Base-by-base conservation (phyloP, 148 eudicot species). In the Diospyros kaki region DNA sequence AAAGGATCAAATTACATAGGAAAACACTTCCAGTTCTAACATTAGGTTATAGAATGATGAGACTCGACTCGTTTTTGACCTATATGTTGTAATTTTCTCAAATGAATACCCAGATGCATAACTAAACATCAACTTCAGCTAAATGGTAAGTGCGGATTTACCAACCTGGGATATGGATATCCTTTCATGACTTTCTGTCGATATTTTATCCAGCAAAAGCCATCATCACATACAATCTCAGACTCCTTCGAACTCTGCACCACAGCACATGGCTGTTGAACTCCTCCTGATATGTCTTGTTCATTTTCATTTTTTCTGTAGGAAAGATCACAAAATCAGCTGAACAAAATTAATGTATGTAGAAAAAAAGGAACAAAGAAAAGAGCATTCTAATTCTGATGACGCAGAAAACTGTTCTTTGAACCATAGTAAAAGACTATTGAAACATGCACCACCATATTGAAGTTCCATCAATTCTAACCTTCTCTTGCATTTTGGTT, bases 401-500 rank as follows among this genome's bases (percentile, higher is more conserved):
- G 4, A 48, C 6, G 59, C 59, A 6, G 12, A 13, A 10, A 55
- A 55, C 59, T 6, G 59, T 48, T 48, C 6, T 48, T 48, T 48
- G 52, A 48, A 48, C 8, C 8, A 48, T 4, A 48, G 8, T 8
- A 48, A 48, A 4, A 48, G 4, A 48, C 8, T 4, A 4, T 48
- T 48, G 52, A 4, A 56, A 14, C 13, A 56, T 10, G n/a, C 8
- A 14, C 12, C n/a, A 56, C 59, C 8, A 60, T 5, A n/a, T n/a
- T 60, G 64, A 9, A 60, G 40, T 13, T 10, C 12, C 3, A 14
- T 55, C 2, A 61, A 28, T 63, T 58, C 63, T 76, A 79, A 77
- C 96, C 90, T 91, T 78, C 84, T 84, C 72, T 86, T 89, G 3
- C 81, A 70, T 43, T 81, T 72, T 44, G 81, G 84, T 69, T 83